phyloP scores from a whole-genome alignment of 495 filamentous ascomycete genomes.

The Saxophila tyrrhenica region DNA sequence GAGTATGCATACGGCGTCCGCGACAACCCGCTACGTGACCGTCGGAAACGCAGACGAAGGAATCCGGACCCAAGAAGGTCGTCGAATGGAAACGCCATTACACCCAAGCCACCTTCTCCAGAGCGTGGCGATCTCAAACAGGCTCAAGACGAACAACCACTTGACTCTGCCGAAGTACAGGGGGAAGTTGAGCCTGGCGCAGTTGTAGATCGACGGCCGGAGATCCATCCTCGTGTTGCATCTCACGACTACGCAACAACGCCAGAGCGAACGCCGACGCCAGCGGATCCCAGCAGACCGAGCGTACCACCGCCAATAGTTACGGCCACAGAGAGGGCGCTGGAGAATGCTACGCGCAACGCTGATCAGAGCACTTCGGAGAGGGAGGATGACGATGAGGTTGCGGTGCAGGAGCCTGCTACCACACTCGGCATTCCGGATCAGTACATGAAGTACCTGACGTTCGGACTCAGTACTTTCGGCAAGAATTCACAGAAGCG shows the following conservation, averaged over 20 bases:
- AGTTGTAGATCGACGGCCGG: neutral
- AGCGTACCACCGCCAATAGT: slow-evolving; percentile 8
- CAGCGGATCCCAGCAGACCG: neutral
- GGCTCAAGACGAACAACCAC: neutral
- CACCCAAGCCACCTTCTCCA: neutral
- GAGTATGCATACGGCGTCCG: slow-evolving; percentile 67
- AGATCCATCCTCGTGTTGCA: neutral
- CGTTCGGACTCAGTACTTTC: slow-evolving; percentile 22
- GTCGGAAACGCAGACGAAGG: slow-evolving; percentile 18
- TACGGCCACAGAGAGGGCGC: slow-evolving; percentile 2
- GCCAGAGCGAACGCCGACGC: neutral
- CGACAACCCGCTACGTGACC: slow-evolving; percentile 54
- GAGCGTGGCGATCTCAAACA: neutral
- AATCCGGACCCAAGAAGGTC: neutral
- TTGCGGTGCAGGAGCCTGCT: slow-evolving; percentile 23
- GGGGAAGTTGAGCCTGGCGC: too few relatives aligned
- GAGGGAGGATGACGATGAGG: neutral
- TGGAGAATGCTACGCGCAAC: slow-evolving; percentile 1
- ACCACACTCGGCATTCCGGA: slow-evolving; percentile 37
- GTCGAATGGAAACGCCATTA: neutral
- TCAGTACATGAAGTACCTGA: slow-evolving; percentile 46
- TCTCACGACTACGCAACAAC: slow-evolving; percentile 2
- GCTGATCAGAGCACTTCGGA: slow-evolving; percentile 1
- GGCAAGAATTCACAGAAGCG: slow-evolving; percentile 5
- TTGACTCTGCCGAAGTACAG: neutral